phyloP scores from a whole-genome alignment of 1,284 basidiomycete species.

The Rhodotorula sp. region DNA sequence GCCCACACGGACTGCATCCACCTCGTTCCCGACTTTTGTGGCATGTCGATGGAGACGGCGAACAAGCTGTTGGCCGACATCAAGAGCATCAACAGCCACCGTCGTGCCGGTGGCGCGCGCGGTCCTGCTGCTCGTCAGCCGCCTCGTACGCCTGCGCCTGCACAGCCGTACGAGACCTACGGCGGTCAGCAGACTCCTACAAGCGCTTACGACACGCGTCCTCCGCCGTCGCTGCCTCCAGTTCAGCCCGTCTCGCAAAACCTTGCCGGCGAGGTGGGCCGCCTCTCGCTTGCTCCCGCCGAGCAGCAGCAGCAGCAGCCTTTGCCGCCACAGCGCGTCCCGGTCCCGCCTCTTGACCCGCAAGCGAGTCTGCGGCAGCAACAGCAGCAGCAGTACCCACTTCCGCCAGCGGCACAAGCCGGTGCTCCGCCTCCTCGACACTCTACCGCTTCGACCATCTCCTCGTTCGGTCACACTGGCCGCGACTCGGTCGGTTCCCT shows the following conservation, averaged over 20 bases:
- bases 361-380: slow-evolving; percentile 7
- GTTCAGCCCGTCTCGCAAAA: slow-evolving; percentile 7
- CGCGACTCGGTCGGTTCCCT: slow-evolving; percentile 33
- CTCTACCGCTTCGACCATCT: slow-evolving; percentile 29
- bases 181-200: slow-evolving; percentile 11
- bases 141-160: slow-evolving; percentile 26
- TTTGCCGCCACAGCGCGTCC: slow-evolving; percentile 17
- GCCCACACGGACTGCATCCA: slow-evolving; percentile 98
- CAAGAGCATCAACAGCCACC: slow-evolving; percentile 61
- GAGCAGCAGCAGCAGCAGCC: slow-evolving; percentile 16
- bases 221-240: slow-evolving; percentile 7
- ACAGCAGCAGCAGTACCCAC: slow-evolving; percentile 12
- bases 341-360: slow-evolving; percentile 18
- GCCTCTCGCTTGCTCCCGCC: slow-evolving; percentile 20
- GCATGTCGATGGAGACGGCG: slow-evolving; percentile 99
- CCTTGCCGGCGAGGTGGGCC: slow-evolving; percentile 29
- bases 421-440: slow-evolving; percentile 19
- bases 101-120: slow-evolving; percentile 21
- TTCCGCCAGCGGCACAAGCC: slow-evolving; percentile 1
- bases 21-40: slow-evolving; percentile 98
- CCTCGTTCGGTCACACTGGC: slow-evolving; percentile 28
- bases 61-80: slow-evolving; percentile 88
- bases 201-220: slow-evolving; percentile 16
- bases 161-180: slow-evolving; percentile 29
- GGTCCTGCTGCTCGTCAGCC: slow-evolving; percentile 35